Conservation (phyloP, 2,329 filamentous ascomycete species). For the Thelonectria discophora region DNA sequence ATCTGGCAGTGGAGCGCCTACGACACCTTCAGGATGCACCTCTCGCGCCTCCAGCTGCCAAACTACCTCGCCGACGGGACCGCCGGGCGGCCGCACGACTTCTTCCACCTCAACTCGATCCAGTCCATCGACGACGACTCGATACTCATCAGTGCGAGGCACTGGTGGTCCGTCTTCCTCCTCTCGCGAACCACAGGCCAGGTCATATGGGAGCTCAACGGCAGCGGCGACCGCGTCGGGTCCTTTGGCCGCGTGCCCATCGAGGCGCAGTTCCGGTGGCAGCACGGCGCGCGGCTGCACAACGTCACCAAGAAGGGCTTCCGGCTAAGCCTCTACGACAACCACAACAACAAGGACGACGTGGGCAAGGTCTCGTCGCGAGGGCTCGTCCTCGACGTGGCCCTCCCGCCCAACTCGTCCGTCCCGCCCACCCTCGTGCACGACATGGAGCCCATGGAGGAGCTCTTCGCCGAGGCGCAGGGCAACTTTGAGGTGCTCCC, state of each 20-base stretch:
- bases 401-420: constrained; percentile 26
- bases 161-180: constrained; percentile 37
- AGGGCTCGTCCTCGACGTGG: constrained; percentile 27
- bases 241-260: constrained; percentile 35
- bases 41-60: constrained; percentile 27
- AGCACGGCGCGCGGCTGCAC: constrained; percentile 47
- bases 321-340: constrained; percentile 48
- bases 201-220: constrained; percentile 40
- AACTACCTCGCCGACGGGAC: constrained; percentile 28
- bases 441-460: background rate
- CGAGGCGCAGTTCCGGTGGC: constrained; percentile 47
- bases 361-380: constrained; percentile 14
- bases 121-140: constrained; percentile 34
- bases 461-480: constrained; percentile 20
- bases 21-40: constrained; percentile 40
- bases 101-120: constrained; percentile 42
- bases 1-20: constrained; percentile 53
- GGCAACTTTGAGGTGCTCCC: constrained; percentile 34
- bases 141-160: constrained; percentile 35
- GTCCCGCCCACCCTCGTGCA: constrained; percentile 25
- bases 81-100: constrained; percentile 28
- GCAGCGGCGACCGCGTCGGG: constrained; percentile 34
- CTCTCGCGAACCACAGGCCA: constrained; percentile 34
- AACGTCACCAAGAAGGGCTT: constrained; percentile 33
- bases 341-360: constrained; percentile 42